Evolutionary conservation across 257 asterid genomes (phyloP).

Genomic region (Solanum tarapatanum): DNA sequence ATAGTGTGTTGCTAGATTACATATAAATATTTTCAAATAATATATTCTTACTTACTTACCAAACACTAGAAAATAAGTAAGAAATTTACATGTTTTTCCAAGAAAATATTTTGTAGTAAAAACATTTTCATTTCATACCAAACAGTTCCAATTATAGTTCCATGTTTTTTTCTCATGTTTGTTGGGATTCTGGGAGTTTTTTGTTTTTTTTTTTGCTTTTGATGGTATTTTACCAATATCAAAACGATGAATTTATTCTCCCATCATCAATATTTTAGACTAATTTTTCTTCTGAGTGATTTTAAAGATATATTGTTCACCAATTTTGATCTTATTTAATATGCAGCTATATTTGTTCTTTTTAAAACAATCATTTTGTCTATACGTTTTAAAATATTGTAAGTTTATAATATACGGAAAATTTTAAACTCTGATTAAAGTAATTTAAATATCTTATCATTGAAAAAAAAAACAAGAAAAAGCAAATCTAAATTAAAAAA

Average conservation of each 20-base stretch:
- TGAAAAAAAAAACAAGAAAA: neutral
- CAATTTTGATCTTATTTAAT: neutral
- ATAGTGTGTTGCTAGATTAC: neutral
- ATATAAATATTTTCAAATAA: neutral
- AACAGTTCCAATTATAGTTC: neutral
- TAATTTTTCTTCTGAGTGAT: neutral
- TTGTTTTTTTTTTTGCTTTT: neutral
- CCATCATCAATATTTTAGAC: neutral
- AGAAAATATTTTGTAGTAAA: neutral
- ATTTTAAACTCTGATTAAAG: neutral
- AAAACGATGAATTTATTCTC: neutral
- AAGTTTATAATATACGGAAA: neutral
- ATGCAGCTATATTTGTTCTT: neutral
- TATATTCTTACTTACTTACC: neutral
- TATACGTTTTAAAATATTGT: neutral
- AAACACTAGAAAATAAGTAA: neutral
- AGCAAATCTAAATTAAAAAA: neutral
- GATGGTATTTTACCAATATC: neutral
- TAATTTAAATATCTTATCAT: neutral
- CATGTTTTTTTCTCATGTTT: neutral
- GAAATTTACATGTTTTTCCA: rapidly evolving
- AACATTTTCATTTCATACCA: neutral
- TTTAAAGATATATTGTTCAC: neutral
- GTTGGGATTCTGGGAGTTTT: neutral
- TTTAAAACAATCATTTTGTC: neutral